These are phyloP conservation scores for Alternaria arbusti DNA, from an alignment of 2,329 filamentous ascomycete genomes.

Conservation along the genomic window DNA sequence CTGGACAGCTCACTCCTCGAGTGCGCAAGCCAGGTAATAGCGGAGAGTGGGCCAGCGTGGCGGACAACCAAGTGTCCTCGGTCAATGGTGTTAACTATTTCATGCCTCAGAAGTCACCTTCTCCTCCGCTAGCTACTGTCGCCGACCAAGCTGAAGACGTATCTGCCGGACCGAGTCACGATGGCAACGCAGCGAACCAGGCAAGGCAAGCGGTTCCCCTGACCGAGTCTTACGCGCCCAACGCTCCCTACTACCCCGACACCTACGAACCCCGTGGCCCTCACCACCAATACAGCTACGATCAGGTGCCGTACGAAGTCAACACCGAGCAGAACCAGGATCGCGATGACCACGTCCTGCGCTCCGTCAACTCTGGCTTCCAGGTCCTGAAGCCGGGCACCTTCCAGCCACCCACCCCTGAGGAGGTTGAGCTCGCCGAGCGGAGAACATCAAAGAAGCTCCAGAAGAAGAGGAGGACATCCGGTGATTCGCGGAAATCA, in stretches of 20 bases:
- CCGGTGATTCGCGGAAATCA: constrained; percentile 38
- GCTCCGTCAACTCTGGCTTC: constrained; percentile 53
- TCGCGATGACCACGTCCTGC: constrained; percentile 44
- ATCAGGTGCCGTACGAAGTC: constrained; percentile 40
- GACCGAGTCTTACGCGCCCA: constrained; percentile 46
- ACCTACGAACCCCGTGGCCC: constrained; percentile 48
- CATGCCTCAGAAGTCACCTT: constrained; percentile 46
- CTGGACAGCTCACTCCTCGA: constrained; percentile 54
- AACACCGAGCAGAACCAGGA: constrained; percentile 37
- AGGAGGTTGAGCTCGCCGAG: constrained; percentile 37
- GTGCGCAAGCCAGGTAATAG: constrained; percentile 47
- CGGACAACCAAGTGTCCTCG: constrained; percentile 38
- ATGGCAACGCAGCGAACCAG: constrained; percentile 32
- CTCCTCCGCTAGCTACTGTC: constrained; percentile 37
- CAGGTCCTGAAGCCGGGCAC: constrained; percentile 50
- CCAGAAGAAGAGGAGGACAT: constrained; percentile 52
- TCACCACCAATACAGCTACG: constrained; percentile 44
- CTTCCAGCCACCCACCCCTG: constrained; percentile 41
- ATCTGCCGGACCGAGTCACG: constrained; percentile 25
- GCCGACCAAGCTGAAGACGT: constrained; percentile 21
- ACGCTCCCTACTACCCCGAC: constrained; percentile 41
- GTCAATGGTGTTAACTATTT: constrained; percentile 48
- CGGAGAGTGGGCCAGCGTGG: constrained; percentile 47
- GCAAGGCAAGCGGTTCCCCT: constrained; percentile 43
- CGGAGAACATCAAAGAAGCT: constrained; percentile 50